Percentiles rank a stretch among this genome's conserved stretches.
Conservation (phyloP, 768 basidiomycete genomes). For the Polyporus arcularius region DNA sequence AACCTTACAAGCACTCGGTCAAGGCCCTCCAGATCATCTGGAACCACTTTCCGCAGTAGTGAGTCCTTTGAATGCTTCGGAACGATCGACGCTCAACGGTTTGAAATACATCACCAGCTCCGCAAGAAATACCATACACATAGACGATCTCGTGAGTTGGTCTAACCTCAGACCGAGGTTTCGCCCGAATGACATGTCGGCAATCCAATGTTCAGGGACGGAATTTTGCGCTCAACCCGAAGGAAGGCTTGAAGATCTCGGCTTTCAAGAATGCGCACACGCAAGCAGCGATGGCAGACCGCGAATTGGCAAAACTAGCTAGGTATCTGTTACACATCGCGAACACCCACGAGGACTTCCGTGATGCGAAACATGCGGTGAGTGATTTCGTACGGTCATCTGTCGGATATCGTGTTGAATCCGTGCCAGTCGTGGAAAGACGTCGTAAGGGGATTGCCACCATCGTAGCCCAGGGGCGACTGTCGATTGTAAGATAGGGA, state of each 20-base stretch:
- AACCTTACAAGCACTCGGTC: slow-evolving; percentile 79
- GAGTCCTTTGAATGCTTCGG: slow-evolving; percentile 14
- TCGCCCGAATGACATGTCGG: neutral
- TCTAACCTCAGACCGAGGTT: neutral
- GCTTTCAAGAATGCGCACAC: slow-evolving; percentile 82
- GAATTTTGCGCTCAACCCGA: slow-evolving; percentile 87
- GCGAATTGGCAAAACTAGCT: slow-evolving; percentile 66
- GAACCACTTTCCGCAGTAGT: slow-evolving; percentile 86
- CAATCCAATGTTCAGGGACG: slow-evolving; percentile 49
- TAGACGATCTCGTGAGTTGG: slow-evolving; percentile 73
- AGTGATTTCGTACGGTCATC: slow-evolving; percentile 10
- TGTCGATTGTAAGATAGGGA: neutral
- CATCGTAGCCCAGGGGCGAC: neutral
- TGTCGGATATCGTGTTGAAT: neutral
- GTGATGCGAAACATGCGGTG: slow-evolving; percentile 67
- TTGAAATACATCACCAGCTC: slow-evolving; percentile 39
- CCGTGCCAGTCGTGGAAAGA: slow-evolving; percentile 52
- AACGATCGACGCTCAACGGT: neutral
- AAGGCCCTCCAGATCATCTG: slow-evolving; percentile 85
- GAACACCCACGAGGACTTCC: slow-evolving; percentile 54
- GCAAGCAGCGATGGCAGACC: slow-evolving; percentile 59
- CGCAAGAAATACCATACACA: slow-evolving; percentile 77
- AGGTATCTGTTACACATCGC: slow-evolving; percentile 70
- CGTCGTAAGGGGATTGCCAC: slow-evolving; percentile 42
- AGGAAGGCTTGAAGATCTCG: slow-evolving; percentile 79